Evolutionary conservation across 164 flowering plant species (phyloP), one percentile per base, ranked within the genome.

Genomic region (Liriodendron chinense): DNA sequence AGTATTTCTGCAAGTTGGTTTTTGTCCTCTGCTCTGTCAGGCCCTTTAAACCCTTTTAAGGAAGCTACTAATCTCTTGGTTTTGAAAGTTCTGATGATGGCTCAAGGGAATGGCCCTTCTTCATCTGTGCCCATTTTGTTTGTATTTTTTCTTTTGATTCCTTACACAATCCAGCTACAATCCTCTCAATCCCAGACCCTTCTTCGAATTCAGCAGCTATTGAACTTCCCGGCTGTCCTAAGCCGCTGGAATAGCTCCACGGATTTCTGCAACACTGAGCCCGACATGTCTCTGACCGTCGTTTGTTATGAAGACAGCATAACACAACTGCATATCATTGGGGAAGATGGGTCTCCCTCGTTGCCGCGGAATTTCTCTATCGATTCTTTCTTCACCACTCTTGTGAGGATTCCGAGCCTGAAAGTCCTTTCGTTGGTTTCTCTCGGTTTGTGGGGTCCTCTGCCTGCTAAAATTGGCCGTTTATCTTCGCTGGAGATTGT

Each of bases 401-500:
- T 96, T 26, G 92, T 78, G 63, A 82, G 81, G 75, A 89, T 96
- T 56, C 90, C 97, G 0, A 81, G 80, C 77, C 78, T 96, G 82
- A 96, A 89, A 78, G 98, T 96, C 72, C 89, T 96, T 71, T 85
- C 86, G n/a, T 78, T 96, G 82, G 97, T 86, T 71, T 94, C 98
- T 72, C 91, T 96, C 4, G 99, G 99, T 47, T 76, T 96, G 75
- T 92, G 98, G 96, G 99, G 98, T 24, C 85, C 84, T 0, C 68
- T 96, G 69, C 94, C 99, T 9, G 84, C 82, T 28, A 86, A 90
- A 70, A 83, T 94, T 50, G 79, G 82, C 1, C 86, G 85, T 2
- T 74, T 96, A 34, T 85, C 92, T 24, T 88, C 93, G 1, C 84
- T 96, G 25, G 99, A 96, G 73, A 93, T 92, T 80, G 85, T 96